These are phyloP conservation scores for Melanopsichium pennsylvanicum DNA, from an alignment of 1,284 basidiomycete species.

Conservation along the genomic window DNA sequence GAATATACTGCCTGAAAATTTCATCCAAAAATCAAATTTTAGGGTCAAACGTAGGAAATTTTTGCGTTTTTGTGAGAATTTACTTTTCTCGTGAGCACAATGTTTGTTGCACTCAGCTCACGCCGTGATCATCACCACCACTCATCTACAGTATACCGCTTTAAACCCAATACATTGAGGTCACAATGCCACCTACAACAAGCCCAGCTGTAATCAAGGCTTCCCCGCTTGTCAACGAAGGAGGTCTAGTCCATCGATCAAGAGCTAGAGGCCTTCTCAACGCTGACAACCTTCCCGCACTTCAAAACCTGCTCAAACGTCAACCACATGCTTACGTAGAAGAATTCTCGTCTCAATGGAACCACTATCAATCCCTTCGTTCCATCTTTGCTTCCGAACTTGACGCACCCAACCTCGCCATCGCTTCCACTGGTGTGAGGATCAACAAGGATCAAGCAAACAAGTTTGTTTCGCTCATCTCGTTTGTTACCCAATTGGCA, in stretches of 20 bases:
- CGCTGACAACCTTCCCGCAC: constrained; percentile 71
- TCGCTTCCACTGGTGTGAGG: constrained; percentile 23
- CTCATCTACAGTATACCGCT: background rate
- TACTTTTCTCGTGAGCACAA: constrained; percentile 1
- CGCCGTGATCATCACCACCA: background rate
- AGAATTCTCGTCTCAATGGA: constrained; percentile 98
- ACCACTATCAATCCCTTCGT: constrained; percentile 87
- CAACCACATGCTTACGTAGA: constrained; percentile 90
- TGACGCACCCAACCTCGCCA: constrained; percentile 17
- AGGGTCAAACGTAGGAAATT: constrained; percentile 6
- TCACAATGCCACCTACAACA: constrained; percentile 27
- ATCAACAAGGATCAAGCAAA: constrained; percentile 57
- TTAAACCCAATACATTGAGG: background rate
- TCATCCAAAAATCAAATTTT: constrained; percentile 8
- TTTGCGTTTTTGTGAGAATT: constrained; percentile 3
- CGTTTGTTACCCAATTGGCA: constrained; percentile 71
- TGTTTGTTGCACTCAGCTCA: background rate
- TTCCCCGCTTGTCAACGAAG: constrained; percentile 52
- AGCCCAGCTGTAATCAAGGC: constrained; percentile 41
- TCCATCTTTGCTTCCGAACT: constrained; percentile 74
- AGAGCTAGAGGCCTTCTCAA: constrained; percentile 63
- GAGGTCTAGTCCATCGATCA: constrained; percentile 57
- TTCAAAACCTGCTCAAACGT: constrained; percentile 94
- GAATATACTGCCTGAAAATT: constrained; percentile 4
- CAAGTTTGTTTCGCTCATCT: constrained; percentile 57